phyloP scores from a whole-genome alignment of 768 basidiomycete genomes.

The Psilocybe cubensis region DNA sequence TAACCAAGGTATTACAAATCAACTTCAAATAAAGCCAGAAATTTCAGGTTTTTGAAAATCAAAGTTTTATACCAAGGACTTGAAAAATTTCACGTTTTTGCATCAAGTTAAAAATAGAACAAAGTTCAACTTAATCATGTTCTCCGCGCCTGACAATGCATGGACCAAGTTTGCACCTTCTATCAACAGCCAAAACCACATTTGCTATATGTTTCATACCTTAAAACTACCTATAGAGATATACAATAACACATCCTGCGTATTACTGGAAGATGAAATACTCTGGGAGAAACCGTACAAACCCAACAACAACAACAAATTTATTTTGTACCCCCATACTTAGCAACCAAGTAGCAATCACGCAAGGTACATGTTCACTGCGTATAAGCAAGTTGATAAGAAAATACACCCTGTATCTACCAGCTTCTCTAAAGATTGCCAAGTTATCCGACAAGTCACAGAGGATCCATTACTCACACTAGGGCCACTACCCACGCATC shows the following conservation, averaged over 20 bases:
- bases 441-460: conserved; percentile 7
- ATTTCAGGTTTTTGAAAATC: too few species aligned
- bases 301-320: too few species aligned
- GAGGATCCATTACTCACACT: conserved; percentile 26
- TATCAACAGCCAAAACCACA: too few species aligned
- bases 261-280: not conserved
- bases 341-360: not conserved
- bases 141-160: not conserved
- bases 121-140: not conserved
- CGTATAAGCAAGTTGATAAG: conserved; percentile 21
- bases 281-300: not conserved
- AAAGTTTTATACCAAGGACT: too few species aligned
- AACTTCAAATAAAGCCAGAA: too few species aligned
- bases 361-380: conserved; percentile 3
- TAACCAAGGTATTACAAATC: too few species aligned
- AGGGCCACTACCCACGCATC: conserved; percentile 15
- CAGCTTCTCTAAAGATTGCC: conserved; percentile 12
- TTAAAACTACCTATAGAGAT: too few species aligned
- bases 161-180: too few species aligned
- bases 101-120: too few species aligned
- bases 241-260: too few species aligned
- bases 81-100: too few species aligned
- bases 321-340: not conserved
- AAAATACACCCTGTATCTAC: conserved; percentile 29
- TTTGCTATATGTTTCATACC: too few species aligned